Evolutionary conservation across 805 yeast genomes (phyloP).

Genomic region (Pichia scutulata): DNA sequence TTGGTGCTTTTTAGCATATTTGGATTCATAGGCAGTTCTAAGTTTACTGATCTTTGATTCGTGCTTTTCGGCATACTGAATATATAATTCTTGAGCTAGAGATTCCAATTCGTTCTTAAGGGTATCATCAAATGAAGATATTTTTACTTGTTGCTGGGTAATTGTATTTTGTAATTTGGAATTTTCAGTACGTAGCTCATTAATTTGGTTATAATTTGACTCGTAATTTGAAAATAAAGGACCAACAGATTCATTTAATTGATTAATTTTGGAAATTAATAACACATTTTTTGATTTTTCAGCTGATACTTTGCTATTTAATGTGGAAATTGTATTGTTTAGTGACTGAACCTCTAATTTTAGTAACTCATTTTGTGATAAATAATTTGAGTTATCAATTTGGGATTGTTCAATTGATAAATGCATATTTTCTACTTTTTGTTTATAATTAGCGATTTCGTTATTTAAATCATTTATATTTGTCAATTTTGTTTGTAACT

Average conservation of each 20-base stretch:
- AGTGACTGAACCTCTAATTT: slow-evolving; percentile 3
- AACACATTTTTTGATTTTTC: slow-evolving; percentile 6
- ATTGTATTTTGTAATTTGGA: background rate
- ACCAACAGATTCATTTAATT: background rate
- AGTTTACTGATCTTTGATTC: slow-evolving; percentile 59
- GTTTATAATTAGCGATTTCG: slow-evolving; percentile 1
- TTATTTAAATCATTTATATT: slow-evolving; percentile 5
- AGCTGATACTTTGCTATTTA: slow-evolving; percentile 3
- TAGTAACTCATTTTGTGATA: background rate
- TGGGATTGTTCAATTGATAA: background rate
- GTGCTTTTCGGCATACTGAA: slow-evolving; percentile 71
- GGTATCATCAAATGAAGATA: slow-evolving; percentile 36
- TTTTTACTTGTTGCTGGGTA: slow-evolving; percentile 16
- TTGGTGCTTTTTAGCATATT: slow-evolving; percentile 39
- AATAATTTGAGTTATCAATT: background rate
- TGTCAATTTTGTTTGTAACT: background rate
- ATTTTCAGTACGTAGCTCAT: background rate
- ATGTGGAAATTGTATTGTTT: background rate
- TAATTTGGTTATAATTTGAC: background rate
- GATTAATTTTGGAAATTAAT: background rate
- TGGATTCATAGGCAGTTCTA: slow-evolving; percentile 50
- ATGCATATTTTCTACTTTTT: slow-evolving; percentile 6
- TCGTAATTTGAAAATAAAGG: background rate
- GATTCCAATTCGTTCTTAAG: slow-evolving; percentile 50
- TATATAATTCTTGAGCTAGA: slow-evolving; percentile 61